Evolutionary conservation across 2,329 filamentous ascomycete genomes (phyloP), one percentile per base, ranked within the genome.

Genomic region (Orbilia blumenaviensis): DNA sequence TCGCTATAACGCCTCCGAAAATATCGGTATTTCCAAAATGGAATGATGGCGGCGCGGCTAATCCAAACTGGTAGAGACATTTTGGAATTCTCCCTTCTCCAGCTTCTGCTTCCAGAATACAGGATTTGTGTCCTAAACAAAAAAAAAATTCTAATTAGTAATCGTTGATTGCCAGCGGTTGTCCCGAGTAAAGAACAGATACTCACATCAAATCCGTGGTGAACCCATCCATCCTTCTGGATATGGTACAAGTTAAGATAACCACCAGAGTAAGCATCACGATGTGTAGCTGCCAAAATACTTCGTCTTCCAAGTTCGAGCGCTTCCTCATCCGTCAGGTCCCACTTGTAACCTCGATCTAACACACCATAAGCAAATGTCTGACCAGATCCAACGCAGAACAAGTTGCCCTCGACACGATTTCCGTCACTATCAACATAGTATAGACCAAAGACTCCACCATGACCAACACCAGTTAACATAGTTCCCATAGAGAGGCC

Each of bases 31-130:
- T 3, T 44, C 14, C 6, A 14, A 21, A 27, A n/a, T n/a, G n/a
- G n/a, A 25, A 38, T 38, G 8, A 44, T 18, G 32, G 16, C 42
- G 34, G 46, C 32, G 25, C n/a, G 9, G 9, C 34, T 50, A 56
- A 58, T 75, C 71, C 54, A 75, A 68, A 44, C 63, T 63, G 34
- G 91, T 92, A 72, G 92, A 96, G 64, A 97, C 94, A 83, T 97
- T 97, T 78, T 91, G 94, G 84, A 99, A 99, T 86, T 99, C 95
- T 84, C 94, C 94, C 89, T 96, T 96, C 84, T 97, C 91, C 82
- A 99, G 85, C 89, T 99, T 99, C 58, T 94, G 97, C 87, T 96
- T 91, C 95, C 95, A 99, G 90, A 99, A 99, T 83, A 98, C 96
- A 48, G 94, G 94, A 87, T 98, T 97, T 80, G 94, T 98, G 84